Conservation (phyloP, 495 filamentous ascomycete species). For the Neurospora sp. region DNA sequence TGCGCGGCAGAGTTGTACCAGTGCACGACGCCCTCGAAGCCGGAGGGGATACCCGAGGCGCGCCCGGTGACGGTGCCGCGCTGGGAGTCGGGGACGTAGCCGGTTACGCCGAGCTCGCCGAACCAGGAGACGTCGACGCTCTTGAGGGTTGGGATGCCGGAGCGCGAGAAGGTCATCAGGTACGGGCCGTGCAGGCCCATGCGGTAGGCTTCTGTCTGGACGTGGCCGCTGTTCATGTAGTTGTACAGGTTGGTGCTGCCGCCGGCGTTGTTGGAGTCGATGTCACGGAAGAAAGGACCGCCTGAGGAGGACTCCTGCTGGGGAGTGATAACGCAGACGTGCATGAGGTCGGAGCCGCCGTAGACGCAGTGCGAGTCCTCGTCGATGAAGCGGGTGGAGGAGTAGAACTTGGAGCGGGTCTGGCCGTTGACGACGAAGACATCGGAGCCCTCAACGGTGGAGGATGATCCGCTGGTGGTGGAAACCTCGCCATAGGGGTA, state of each 20-base stretch:
- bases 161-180: constrained; percentile 49
- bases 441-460: constrained; percentile 50
- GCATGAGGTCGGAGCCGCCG: constrained; percentile 31
- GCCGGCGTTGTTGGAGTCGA: constrained; percentile 53
- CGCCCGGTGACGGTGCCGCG: constrained; percentile 52
- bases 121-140: constrained; percentile 49
- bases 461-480: constrained; percentile 39
- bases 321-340: constrained; percentile 42
- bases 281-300: constrained; percentile 54
- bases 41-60: constrained; percentile 37
- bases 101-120: constrained; percentile 42
- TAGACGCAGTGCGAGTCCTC: constrained; percentile 52
- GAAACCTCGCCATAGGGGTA: constrained; percentile 39
- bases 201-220: constrained; percentile 51
- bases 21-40: constrained; percentile 48
- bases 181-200: constrained; percentile 61
- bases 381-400: constrained; percentile 56
- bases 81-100: constrained; percentile 42
- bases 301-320: constrained; percentile 43
- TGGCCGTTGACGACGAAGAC: constrained; percentile 51
- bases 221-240: constrained; percentile 59
- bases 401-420: constrained; percentile 61
- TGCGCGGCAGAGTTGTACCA: constrained; percentile 55
- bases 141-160: constrained; percentile 40
- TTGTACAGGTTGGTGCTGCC: constrained; percentile 50